Base-by-base conservation (phyloP, 305 asterid genomes). In the Ilex paraguariensis region DNA sequence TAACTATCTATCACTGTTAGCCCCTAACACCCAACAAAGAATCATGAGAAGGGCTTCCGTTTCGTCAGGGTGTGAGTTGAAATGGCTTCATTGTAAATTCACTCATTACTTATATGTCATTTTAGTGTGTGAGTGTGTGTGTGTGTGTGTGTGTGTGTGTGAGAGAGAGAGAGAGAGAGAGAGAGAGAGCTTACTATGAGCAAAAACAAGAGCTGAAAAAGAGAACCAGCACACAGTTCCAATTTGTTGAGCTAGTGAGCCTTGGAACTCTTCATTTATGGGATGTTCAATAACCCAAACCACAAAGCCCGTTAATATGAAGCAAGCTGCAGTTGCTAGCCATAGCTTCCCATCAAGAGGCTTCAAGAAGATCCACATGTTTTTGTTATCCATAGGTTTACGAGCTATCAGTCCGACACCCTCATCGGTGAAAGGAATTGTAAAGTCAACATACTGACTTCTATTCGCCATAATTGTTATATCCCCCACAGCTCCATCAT, bases 401-500 rank as follows among this genome's bases (percentile, higher is more conserved):
- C 56, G 67, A 45, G 66, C 73, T 7, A 79, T 60, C 57, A 69
- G 28, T 31, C 78, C 85, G 3, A 63, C 54, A 7, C 81, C 88
- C 31, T 62, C 21, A 17, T 79, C 85, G 0, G 85, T 63, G 62
- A 10, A 82, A 32, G 88, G 72, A 57, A 36, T 14, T 4, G 83
- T 76, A 76, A 82, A 82, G 72, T 79, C 81, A 7, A 77, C 85
- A 61, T 33, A 70, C 39, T 12, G 12, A 15, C 72, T 71, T 70
- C 85, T 77, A 62, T 72, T 60, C 31, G 73, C 31, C 61, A 60
- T 65, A 62, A 79, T 79, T 32, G 78, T 74, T 36, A 77, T 62
- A 60, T 82, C 88, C 30, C 88, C 85, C 53, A 75, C 77, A 0
- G 74, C 79, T 46, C 66, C 83, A 65, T 79, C 88, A 16, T 28